phyloP scores from a whole-genome alignment of 768 basidiomycete genomes.

The Kwoniella mangroviensis region DNA sequence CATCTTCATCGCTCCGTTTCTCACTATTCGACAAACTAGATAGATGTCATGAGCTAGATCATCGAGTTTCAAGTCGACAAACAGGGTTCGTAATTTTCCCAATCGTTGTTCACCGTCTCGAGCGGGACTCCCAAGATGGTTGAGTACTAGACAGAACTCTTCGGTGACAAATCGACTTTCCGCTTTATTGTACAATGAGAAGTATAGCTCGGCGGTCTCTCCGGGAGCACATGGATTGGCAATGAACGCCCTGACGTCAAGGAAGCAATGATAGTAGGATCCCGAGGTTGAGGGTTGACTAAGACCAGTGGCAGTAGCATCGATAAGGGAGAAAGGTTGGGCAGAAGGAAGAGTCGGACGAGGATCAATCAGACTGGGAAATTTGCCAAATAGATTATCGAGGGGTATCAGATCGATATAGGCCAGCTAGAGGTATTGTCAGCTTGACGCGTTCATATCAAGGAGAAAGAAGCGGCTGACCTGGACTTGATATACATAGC shows the following conservation, averaged over 20 bases:
- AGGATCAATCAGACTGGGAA: slow-evolving; percentile 22
- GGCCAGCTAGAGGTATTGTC: slow-evolving; percentile 39
- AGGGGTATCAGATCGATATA: slow-evolving; percentile 54
- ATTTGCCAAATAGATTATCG: slow-evolving; percentile 40
- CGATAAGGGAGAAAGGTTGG: slow-evolving; percentile 20
- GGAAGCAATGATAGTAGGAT: slow-evolving; percentile 85
- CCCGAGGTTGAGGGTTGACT: slow-evolving; percentile 44
- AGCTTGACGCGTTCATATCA: background rate
- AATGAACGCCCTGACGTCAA: slow-evolving; percentile 90
- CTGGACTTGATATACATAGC: slow-evolving; percentile 69
- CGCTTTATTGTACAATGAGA: slow-evolving; percentile 86
- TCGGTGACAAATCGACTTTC: slow-evolving; percentile 86
- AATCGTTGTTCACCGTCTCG: slow-evolving; percentile 63
- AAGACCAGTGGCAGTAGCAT: background rate
- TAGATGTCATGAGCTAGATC: slow-evolving; percentile 86
- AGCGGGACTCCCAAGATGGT: slow-evolving; percentile 73
- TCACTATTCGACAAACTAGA: slow-evolving; percentile 86
- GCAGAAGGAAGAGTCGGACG: slow-evolving; percentile 5
- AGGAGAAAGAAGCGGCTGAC: slow-evolving; percentile 24
- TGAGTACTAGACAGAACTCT: slow-evolving; percentile 85
- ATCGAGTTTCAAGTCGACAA: slow-evolving; percentile 81
- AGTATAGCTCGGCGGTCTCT: slow-evolving; percentile 90
- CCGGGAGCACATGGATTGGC: slow-evolving; percentile 87
- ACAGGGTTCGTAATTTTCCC: slow-evolving; percentile 77
- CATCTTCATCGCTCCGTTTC: slow-evolving; percentile 84